A percentile compares a stretch with the other conserved stretches of the same genome.
These are phyloP conservation scores for Gossypium lobatum DNA, from an alignment of 441 rosid genomes.

Conservation along the genomic window DNA sequence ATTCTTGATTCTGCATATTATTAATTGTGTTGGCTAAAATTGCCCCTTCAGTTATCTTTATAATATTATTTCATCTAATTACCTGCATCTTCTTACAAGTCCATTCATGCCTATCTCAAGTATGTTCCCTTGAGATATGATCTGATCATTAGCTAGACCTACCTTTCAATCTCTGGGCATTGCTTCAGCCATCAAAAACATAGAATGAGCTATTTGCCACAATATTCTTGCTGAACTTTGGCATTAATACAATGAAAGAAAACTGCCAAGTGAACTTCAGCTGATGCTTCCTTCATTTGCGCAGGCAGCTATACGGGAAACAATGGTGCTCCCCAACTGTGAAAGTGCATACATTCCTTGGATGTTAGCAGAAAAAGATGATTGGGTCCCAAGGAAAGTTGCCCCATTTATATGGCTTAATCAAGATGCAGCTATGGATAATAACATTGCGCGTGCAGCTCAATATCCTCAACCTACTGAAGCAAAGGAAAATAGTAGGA, in stretches of 20 bases:
- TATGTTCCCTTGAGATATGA: neutral
- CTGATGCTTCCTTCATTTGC: conserved; percentile 19
- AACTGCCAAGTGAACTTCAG: conserved; percentile 6
- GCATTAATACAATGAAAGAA: neutral
- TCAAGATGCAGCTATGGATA: conserved; percentile 52
- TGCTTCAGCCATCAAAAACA: neutral
- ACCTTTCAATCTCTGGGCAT: neutral
- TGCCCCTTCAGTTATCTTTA: neutral
- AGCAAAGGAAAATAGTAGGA: conserved; percentile 28
- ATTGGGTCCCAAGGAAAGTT: conserved; percentile 66
- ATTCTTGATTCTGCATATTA: neutral
- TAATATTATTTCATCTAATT: neutral
- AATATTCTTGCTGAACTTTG: neutral
- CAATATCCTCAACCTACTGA: conserved; percentile 34
- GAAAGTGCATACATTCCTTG: conserved; percentile 69
- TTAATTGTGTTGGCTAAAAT: neutral
- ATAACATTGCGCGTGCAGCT: conserved; percentile 17
- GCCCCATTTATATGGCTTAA: conserved; percentile 89
- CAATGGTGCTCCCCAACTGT: conserved; percentile 86
- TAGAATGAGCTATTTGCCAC: neutral
- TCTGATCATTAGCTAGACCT: neutral
- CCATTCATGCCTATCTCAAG: neutral
- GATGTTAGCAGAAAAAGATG: conserved; percentile 87
- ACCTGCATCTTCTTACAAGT: neutral
- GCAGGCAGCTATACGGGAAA: conserved; percentile 67